Conservation (phyloP, 257 asterid genomes). For the Hygrophila difformis region DNA sequence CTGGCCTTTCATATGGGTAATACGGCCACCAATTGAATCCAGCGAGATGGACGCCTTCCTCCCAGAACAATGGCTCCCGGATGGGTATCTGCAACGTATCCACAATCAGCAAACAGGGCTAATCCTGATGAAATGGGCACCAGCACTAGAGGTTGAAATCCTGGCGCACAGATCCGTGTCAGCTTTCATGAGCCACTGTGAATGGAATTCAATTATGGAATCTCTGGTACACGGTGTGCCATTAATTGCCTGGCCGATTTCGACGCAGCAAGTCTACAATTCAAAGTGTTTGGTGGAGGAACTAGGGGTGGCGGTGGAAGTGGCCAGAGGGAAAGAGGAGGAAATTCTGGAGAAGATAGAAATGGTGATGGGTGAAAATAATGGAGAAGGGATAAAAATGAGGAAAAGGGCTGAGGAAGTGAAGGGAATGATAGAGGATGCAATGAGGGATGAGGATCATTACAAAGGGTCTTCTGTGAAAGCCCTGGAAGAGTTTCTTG, state of each 20-base stretch:
- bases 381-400: slow-evolving; percentile 27
- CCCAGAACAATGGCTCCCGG: slow-evolving; percentile 57
- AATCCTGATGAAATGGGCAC: slow-evolving; percentile 44
- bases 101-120: slow-evolving; percentile 28
- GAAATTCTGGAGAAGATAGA: slow-evolving; percentile 41
- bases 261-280: slow-evolving; percentile 49
- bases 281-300: slow-evolving; percentile 45
- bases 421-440: slow-evolving; percentile 25
- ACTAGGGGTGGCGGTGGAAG: slow-evolving; percentile 47
- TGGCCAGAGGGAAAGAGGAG: slow-evolving; percentile 48
- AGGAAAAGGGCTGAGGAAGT: slow-evolving; percentile 30
- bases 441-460: slow-evolving; percentile 26
- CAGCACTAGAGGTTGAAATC: slow-evolving; percentile 47
- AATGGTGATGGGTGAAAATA: slow-evolving; percentile 55
- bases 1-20: slow-evolving; percentile 41
- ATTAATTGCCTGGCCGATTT: slow-evolving; percentile 54
- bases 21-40: slow-evolving; percentile 46
- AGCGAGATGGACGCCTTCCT: slow-evolving; percentile 27
- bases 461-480: slow-evolving; percentile 35
- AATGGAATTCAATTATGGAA: slow-evolving; percentile 64
- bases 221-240: slow-evolving; percentile 42
- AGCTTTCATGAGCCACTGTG: slow-evolving; percentile 47
- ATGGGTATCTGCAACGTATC: slow-evolving; percentile 30
- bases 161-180: slow-evolving; percentile 34
- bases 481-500: slow-evolving; percentile 46